These are phyloP conservation scores for Tylopilus cervinicoccineus DNA, from an alignment of 768 basidiomycete species.

Conservation along the genomic window DNA sequence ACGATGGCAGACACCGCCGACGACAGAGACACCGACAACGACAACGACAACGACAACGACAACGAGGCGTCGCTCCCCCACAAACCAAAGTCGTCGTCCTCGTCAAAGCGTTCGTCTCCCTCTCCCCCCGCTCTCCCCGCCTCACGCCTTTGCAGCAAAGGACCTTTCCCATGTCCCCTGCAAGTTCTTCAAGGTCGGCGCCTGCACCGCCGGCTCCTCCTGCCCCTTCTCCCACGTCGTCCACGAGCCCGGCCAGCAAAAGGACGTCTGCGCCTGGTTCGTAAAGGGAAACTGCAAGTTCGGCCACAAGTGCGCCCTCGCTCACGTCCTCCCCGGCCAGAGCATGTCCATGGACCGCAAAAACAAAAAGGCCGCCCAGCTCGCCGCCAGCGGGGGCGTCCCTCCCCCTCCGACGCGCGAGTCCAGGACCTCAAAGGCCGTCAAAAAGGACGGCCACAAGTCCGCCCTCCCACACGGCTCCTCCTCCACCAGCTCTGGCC, in stretches of 20 bases:
- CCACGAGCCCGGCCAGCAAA: slow-evolving; percentile 71
- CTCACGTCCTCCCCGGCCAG: slow-evolving; percentile 92
- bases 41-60: slow-evolving; percentile 23
- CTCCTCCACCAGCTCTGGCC: slow-evolving; percentile 15
- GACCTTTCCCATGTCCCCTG: slow-evolving; percentile 96
- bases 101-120: slow-evolving; percentile 30
- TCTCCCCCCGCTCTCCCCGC: not conserved
- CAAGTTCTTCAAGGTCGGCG: slow-evolving; percentile 94
- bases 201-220: slow-evolving; percentile 88
- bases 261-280: slow-evolving; percentile 85
- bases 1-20: slow-evolving; percentile 17
- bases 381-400: slow-evolving; percentile 48
- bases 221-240: slow-evolving; percentile 91
- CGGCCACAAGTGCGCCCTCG: slow-evolving; percentile 83
- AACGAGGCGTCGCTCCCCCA: slow-evolving; percentile 10
- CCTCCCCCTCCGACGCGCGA: slow-evolving; percentile 29
- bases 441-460: slow-evolving; percentile 34
- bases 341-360: slow-evolving; percentile 94
- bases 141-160: slow-evolving; percentile 49
- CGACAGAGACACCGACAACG: slow-evolving; percentile 23
- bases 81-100: slow-evolving; percentile 27
- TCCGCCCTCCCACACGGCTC: slow-evolving; percentile 15
- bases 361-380: slow-evolving; percentile 91
- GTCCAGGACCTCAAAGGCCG: slow-evolving; percentile 31
- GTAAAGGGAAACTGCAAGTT: slow-evolving; percentile 91